A percentile compares a stretch with the other conserved stretches of the same genome.
Conservation (phyloP, 208 protist genomes). For the Porcisia hertigi region DNA sequence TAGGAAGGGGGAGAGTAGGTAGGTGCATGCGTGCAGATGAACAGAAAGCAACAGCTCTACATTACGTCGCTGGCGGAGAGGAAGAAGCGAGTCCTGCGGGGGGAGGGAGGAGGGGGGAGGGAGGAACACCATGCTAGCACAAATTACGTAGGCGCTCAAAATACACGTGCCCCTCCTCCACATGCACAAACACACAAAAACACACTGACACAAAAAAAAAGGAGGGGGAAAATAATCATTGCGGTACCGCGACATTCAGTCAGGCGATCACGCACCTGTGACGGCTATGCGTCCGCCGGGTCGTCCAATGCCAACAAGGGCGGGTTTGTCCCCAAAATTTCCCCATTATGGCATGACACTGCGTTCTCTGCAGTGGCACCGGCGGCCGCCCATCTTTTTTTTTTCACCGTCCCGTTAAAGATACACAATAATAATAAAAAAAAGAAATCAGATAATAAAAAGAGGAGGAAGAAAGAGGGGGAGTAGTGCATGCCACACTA, state of each 20-base stretch:
- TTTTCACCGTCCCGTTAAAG: not conserved
- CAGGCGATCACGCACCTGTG: not conserved
- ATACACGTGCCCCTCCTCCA: not conserved
- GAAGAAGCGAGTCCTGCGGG: not conserved
- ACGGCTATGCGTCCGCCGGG: not conserved
- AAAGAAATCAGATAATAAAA: no score
- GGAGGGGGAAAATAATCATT: not conserved
- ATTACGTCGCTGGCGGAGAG: not conserved
- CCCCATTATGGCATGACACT: constrained; percentile 6
- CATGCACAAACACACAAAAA: not conserved
- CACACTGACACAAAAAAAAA: not conserved
- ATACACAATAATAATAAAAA: no score
- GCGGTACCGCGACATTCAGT: not conserved
- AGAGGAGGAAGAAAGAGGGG: no score
- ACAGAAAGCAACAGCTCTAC: not conserved
- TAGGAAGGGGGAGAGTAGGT: not conserved
- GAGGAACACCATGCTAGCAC: not conserved
- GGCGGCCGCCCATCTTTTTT: not conserved
- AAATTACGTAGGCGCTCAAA: not conserved
- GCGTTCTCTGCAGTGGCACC: not conserved
- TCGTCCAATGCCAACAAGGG: constrained; percentile 11
- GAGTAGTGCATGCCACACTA: no score
- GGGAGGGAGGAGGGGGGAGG: not conserved
- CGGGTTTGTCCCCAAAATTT: constrained; percentile 38
- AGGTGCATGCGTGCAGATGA: not conserved